These are phyloP conservation scores for Polytrichum commune DNA, from an alignment of 225 moss, liverwort and hornwort genomes.

Conservation along the genomic window DNA sequence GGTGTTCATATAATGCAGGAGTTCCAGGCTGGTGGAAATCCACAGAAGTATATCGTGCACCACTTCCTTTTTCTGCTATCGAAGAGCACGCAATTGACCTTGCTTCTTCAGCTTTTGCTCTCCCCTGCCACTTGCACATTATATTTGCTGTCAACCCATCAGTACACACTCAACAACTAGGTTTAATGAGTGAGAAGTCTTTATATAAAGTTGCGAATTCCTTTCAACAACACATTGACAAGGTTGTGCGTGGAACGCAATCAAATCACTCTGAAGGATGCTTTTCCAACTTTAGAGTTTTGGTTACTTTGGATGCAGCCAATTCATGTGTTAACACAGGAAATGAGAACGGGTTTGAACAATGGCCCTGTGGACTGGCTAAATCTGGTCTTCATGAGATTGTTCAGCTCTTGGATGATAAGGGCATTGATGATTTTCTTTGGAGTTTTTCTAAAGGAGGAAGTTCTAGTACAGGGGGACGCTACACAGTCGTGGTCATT, in stretches of 20 bases:
- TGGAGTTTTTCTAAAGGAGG: slow-evolving; percentile 48
- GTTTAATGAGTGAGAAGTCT: slow-evolving; percentile 20
- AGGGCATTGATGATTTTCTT: slow-evolving; percentile 63
- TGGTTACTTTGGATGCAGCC: slow-evolving; percentile 64
- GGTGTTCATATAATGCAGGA: slow-evolving; percentile 39
- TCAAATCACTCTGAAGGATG: slow-evolving; percentile 18
- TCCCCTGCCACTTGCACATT: slow-evolving; percentile 76
- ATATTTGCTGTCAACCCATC: slow-evolving; percentile 36
- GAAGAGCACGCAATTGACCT: slow-evolving; percentile 59
- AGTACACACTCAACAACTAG: slow-evolving; percentile 3
- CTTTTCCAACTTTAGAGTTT: slow-evolving; percentile 37
- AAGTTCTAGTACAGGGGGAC: slow-evolving; percentile 47
- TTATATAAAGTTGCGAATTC: slow-evolving; percentile 45
- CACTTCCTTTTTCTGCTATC: slow-evolving; percentile 81
- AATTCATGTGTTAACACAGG: slow-evolving; percentile 51
- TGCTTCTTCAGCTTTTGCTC: slow-evolving; percentile 50
- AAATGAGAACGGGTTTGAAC: slow-evolving; percentile 24
- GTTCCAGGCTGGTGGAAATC: slow-evolving; percentile 89
- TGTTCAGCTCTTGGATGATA: slow-evolving; percentile 43
- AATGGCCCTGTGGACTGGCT: slow-evolving; percentile 85
- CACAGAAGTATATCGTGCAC: slow-evolving; percentile 90
- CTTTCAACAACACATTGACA: slow-evolving; percentile 37
- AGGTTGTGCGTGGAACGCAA: slow-evolving; percentile 8
- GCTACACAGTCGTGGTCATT: slow-evolving; percentile 73
- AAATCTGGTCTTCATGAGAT: slow-evolving; percentile 29